These are phyloP conservation scores for Glaciozyma antarctica DNA, from an alignment of 768 basidiomycete genomes.

Conservation along the genomic window DNA sequence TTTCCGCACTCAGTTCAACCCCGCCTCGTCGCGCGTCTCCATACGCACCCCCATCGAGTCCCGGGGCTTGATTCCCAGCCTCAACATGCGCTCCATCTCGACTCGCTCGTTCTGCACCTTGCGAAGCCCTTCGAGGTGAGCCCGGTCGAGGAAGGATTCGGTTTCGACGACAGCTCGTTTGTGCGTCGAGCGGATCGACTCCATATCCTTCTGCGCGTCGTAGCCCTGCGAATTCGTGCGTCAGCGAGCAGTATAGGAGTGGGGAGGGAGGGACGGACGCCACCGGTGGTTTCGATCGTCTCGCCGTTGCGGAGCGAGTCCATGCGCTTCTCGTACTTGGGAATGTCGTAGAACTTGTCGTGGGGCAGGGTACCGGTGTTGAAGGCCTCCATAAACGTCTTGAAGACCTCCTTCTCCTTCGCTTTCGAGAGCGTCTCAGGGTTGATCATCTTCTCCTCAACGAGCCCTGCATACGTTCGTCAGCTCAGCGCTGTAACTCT, in stretches of 20 bases:
- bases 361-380: constrained; percentile 27
- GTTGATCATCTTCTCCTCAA: constrained; percentile 14
- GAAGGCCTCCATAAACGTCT: constrained; percentile 14
- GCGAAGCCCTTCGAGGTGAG: constrained; percentile 17
- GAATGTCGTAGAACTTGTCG: constrained; percentile 27
- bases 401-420: constrained; percentile 20
- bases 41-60: constrained; percentile 7
- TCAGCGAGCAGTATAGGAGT: neutral
- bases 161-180: neutral
- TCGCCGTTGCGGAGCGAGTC: constrained; percentile 25
- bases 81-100: constrained; percentile 18
- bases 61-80: constrained; percentile 10
- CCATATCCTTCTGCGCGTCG: neutral
- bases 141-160: constrained; percentile 12
- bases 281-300: constrained; percentile 19
- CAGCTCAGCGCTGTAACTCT: neutral
- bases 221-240: neutral
- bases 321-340: constrained; percentile 23
- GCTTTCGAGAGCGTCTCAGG: constrained; percentile 18
- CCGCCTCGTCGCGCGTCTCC: too few relatives aligned
- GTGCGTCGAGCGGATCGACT: neutral
- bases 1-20: too few relatives aligned
- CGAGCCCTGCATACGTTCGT: neutral
- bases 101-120: constrained; percentile 20
- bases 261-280: neutral